Base-by-base conservation (phyloP, 768 basidiomycete genomes). In the Crepidotus variabilis region DNA sequence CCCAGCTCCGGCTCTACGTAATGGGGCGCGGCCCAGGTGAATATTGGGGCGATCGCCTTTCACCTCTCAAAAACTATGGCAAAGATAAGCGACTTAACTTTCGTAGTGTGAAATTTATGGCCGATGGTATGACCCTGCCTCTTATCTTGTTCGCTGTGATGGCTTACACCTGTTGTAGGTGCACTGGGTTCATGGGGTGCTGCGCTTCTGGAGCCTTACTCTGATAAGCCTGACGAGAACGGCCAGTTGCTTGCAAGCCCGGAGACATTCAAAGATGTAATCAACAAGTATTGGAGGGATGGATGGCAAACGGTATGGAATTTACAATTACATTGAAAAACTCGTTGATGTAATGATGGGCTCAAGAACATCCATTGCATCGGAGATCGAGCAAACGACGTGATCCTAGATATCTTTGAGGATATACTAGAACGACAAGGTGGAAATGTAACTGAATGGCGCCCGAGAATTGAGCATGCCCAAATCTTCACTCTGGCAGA, bases 161-260 rank as follows among this genome's bases (percentile, higher is more conserved):
- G 32, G 20, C 23, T 13, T 23, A 14, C 33, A 34, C 1, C 57
- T 34, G 35, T 14, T 24, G 5, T 52, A 88, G 88, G 94, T 43
- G 95, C 95, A 0, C 80, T 98, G 3, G 93, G 96, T 0, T 92
- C 90, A 1, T 92, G 90, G 79, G 95, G 96, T 6, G 94, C 96
- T 0, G 94, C 96, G 0, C 77, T 98, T 55, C 72, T 91, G 16
- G 80, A 87, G 50, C 91, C 93, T 16, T 98, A 97, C 67, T 80
- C 85, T 0, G 92, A 96, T 69, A 83, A 88, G 20, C 86, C 90
- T 1, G 78, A 82, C 0, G 84, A 82, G 22, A 76, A 66, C 8
- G 95, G 95, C 1, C 75, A 92, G 54, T 78, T 98, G 78, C 78
- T 83, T 22, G 74, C 75, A 51, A 72, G 78, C 2, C 78, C 84